phyloP scores from a whole-genome alignment of 2,329 filamentous ascomycete genomes.

The Exophiala xenobiotica region DNA sequence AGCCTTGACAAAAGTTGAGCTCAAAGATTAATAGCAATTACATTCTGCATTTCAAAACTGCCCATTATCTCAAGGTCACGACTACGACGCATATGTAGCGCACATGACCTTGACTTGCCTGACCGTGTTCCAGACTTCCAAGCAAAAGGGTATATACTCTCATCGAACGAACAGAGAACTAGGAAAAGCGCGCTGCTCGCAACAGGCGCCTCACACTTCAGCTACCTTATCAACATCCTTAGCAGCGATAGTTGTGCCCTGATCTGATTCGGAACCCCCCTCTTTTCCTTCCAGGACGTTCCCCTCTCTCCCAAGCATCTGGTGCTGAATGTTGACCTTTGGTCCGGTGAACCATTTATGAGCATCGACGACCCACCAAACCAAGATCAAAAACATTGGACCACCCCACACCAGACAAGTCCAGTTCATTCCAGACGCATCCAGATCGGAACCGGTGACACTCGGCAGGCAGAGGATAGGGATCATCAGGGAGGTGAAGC shows the following conservation, averaged over 20 bases:
- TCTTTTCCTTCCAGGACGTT: slow-evolving; percentile 39
- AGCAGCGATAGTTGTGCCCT: slow-evolving; percentile 1
- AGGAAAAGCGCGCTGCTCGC: too few species aligned
- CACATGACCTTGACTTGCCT: too few species aligned
- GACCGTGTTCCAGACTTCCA: too few species aligned
- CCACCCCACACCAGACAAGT: slow-evolving; percentile 36
- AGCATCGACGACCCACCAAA: slow-evolving; percentile 35
- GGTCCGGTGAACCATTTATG: slow-evolving; percentile 39
- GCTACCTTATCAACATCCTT: slow-evolving; percentile 12
- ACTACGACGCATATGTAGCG: too few species aligned
- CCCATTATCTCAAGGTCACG: too few species aligned
- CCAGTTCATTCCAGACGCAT: slow-evolving; percentile 57
- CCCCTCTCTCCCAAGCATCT: slow-evolving; percentile 44
- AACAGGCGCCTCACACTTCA: slow-evolving; percentile 22
- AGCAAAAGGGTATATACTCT: too few species aligned
- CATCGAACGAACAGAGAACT: too few species aligned
- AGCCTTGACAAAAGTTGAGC: too few species aligned
- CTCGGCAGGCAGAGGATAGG: slow-evolving; percentile 67
- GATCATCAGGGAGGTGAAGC: slow-evolving; percentile 65
- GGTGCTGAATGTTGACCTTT: slow-evolving; percentile 36
- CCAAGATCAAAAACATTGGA: slow-evolving; percentile 34
- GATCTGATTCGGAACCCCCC: slow-evolving; percentile 19
- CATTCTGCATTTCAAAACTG: too few species aligned
- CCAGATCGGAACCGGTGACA: slow-evolving; percentile 55
- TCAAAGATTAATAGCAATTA: too few species aligned